Conservation (phyloP, 2,329 filamentous ascomycete species). For the Phaeosphaeria sp. region DNA sequence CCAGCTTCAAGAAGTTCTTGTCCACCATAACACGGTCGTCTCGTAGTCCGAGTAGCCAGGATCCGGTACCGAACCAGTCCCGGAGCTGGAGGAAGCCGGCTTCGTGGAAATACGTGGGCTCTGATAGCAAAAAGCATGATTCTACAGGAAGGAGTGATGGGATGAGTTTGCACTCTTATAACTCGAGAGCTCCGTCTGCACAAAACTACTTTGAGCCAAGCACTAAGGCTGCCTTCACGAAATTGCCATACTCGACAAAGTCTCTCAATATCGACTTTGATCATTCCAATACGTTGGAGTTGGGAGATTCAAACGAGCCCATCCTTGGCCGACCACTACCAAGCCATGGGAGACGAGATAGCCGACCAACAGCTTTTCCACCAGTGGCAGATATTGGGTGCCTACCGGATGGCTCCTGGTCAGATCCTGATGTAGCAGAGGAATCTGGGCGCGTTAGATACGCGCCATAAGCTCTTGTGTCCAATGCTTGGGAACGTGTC, state of each 20-base stretch:
- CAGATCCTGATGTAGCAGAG: background rate
- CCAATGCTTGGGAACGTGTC: background rate
- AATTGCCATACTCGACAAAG: constrained; percentile 2
- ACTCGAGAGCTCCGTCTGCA: constrained; percentile 5
- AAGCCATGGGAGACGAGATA: constrained; percentile 3
- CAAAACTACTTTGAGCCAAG: constrained; percentile 6
- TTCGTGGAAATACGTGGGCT: constrained; percentile 11
- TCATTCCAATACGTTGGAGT: background rate
- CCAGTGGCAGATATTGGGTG: constrained; percentile 4
- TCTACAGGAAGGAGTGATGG: constrained; percentile 9
- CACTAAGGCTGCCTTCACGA: background rate
- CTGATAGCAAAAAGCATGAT: constrained; percentile 1
- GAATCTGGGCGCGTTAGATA: background rate
- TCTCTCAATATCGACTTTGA: background rate
- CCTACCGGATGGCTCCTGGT: constrained; percentile 8
- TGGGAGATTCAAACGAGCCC: background rate
- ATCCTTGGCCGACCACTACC: background rate
- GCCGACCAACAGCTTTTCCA: background rate
- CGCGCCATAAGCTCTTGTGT: background rate
- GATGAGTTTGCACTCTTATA: constrained; percentile 12
- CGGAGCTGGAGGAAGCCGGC: constrained; percentile 14
- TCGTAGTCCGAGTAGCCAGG: background rate
- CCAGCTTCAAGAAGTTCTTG: constrained; percentile 5
- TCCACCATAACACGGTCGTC: background rate
- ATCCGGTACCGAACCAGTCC: background rate